These are phyloP conservation scores for Acanthamoeba healyi DNA, from an alignment of 208 protist genomes.

Conservation along the genomic window DNA sequence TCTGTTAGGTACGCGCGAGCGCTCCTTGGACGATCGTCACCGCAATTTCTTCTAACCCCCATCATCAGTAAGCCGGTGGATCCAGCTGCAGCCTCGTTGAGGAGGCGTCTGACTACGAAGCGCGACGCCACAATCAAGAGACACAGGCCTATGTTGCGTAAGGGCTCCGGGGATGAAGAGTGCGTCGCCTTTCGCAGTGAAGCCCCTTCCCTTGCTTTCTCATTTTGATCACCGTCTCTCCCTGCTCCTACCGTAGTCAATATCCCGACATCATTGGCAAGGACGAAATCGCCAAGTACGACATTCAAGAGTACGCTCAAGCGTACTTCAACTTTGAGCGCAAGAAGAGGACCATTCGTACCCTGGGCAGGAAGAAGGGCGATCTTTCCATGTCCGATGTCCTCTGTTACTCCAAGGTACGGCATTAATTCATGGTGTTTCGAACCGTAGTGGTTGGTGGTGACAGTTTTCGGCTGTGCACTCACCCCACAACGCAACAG, in stretches of 20 bases:
- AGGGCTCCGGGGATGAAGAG: background rate
- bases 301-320: background rate
- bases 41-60: too few species aligned
- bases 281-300: background rate
- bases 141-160: background rate
- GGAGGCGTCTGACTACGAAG: background rate
- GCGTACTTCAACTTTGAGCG: background rate
- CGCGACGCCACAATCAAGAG: background rate
- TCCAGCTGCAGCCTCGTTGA: constrained; percentile 12
- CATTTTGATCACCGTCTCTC: too few species aligned
- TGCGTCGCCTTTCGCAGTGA: background rate
- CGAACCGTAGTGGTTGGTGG: background rate
- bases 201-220: too few species aligned
- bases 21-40: too few species aligned
- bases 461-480: too few species aligned
- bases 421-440: too few species aligned
- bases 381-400: background rate
- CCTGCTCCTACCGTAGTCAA: too few species aligned
- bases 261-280: background rate
- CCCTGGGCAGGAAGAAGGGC: background rate
- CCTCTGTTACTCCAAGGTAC: background rate
- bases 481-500: too few species aligned
- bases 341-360: background rate
- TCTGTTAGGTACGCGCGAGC: too few species aligned
- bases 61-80: too few species aligned